Evolutionary conservation across 148 eudicot species (phyloP), one percentile per base, ranked within the genome.

Genomic region (Nepenthes mirabilis): DNA sequence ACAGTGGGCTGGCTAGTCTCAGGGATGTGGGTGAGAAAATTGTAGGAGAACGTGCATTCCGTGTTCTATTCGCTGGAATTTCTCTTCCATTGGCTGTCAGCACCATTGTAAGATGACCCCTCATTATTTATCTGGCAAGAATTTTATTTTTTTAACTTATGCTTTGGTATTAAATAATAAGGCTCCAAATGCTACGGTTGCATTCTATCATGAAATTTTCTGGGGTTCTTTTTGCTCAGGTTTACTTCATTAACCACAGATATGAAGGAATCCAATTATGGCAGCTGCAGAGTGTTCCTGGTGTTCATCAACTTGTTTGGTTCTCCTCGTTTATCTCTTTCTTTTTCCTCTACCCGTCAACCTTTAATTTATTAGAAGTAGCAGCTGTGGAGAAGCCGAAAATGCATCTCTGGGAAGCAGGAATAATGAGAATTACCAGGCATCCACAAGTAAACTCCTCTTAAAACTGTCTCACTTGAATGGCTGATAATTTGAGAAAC

Each of bases 401-500:
- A 70, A 78, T 93, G 91, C 97, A 93, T 70, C 89, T 93, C n/a
- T 93, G 99, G 99, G 99, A 89, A 74, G 89, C 97, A 55, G 99
- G 99, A 62, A 89, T 93, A 52, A 93, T 89, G 85, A 86, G 99
- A 81, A 86, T 93, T 63, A 93, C 97, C 57, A 76, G 99, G 75
- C 99, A 93, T 65, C 99, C 99, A 50, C 99, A 93, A 95, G 99
- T 88, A 70, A 48, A 12, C 43, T 65, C 14, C 49, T 11, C 3
- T 49, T 49, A 6, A 49, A 49, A 2, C 3, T n/a, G n/a, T 11
- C 2, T 12, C 14, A 49, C 11, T 49, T 49, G 52, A 6, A 49
- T 10, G 12, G 6, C 52, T 49, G 11, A 45, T 45, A 45, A 6
- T 45, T 45, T 11, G 11, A 45, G 8, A 11, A 45, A 45, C 11